Evolutionary conservation across 2,329 filamentous ascomycete species (phyloP).

Genomic region (Xylariomycetidae sp.): DNA sequence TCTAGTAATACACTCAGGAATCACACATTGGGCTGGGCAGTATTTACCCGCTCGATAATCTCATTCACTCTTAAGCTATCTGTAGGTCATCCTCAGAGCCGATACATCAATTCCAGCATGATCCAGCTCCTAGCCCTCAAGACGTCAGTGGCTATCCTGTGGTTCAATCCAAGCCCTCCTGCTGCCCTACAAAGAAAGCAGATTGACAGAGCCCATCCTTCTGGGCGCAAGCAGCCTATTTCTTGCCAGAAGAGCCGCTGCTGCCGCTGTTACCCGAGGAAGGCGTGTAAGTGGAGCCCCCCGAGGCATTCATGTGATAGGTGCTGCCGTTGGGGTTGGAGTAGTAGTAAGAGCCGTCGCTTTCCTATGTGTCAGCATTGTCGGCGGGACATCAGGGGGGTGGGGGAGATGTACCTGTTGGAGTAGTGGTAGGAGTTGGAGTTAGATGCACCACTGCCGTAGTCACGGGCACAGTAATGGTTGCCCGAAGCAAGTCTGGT

Average conservation of each 20-base stretch:
- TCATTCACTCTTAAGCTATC: too few relatives aligned
- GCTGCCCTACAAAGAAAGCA: too few relatives aligned
- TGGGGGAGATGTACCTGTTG: constrained; percentile 41
- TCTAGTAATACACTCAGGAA: too few relatives aligned
- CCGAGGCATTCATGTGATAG: constrained; percentile 61
- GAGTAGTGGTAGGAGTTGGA: constrained; percentile 64
- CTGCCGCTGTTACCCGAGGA: constrained; percentile 36
- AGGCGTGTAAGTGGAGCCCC: constrained; percentile 56
- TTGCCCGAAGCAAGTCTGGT: constrained; percentile 65
- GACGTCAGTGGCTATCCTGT: too few relatives aligned
- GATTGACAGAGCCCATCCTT: too few relatives aligned
- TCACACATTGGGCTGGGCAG: too few relatives aligned
- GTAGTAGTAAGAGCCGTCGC: constrained; percentile 69
- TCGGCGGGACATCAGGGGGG: constrained; percentile 1
- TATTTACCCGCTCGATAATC: too few relatives aligned
- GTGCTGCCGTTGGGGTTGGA: constrained; percentile 64
- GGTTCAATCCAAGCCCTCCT: too few relatives aligned
- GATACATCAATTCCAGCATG: too few relatives aligned
- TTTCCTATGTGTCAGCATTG: constrained; percentile 16
- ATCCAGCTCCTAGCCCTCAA: too few relatives aligned
- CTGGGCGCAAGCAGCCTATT: too few relatives aligned
- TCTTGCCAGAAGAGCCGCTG: not conserved
- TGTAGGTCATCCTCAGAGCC: too few relatives aligned
- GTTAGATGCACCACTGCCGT: constrained; percentile 51
- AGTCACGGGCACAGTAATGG: constrained; percentile 62